Percentiles rank a stretch among this genome's conserved stretches.
Evolutionary conservation across 1,284 basidiomycete genomes (phyloP).

Genomic region (Gomphus bonarii): DNA sequence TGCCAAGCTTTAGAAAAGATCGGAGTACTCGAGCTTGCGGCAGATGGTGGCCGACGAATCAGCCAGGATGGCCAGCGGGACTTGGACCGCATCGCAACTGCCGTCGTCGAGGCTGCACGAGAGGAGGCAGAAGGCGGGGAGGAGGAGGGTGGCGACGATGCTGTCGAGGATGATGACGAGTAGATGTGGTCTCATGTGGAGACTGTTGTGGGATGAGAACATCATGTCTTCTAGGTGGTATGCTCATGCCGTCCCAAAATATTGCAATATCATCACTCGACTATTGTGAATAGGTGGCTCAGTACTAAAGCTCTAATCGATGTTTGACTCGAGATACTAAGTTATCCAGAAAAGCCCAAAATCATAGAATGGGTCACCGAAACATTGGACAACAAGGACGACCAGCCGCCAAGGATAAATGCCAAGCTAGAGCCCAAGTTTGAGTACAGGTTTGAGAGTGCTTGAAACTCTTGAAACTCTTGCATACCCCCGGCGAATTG

Average conservation of each 20-base stretch:
- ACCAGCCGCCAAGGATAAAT: conserved; percentile 69
- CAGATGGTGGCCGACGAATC: conserved; percentile 94
- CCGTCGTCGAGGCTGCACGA: conserved; percentile 82
- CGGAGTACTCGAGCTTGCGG: conserved; percentile 89
- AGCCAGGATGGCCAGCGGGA: conserved; percentile 96
- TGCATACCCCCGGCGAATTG: conserved; percentile 7
- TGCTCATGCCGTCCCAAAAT: conserved; percentile 6
- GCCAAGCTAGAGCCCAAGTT: conserved; percentile 59
- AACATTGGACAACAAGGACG: conserved; percentile 18
- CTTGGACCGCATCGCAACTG: conserved; percentile 96
- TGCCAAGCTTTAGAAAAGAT: conserved; percentile 99
- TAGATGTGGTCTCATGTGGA: not conserved
- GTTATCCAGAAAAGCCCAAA: too few species aligned
- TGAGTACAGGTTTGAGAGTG: not conserved
- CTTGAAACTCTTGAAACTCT: not conserved
- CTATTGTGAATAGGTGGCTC: not conserved
- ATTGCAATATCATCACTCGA: not conserved
- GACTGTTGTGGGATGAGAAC: not conserved
- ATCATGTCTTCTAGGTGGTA: conserved; percentile 4
- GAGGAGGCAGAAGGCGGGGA: conserved; percentile 85
- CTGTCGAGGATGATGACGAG: conserved; percentile 2
- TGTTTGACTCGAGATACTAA: too few species aligned
- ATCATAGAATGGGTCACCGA: too few species aligned
- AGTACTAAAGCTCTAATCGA: not conserved
- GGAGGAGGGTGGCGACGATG: conserved; percentile 58